Evolutionary conservation across 805 yeast species (phyloP).

Genomic region (Zygoascus tannicola): DNA sequence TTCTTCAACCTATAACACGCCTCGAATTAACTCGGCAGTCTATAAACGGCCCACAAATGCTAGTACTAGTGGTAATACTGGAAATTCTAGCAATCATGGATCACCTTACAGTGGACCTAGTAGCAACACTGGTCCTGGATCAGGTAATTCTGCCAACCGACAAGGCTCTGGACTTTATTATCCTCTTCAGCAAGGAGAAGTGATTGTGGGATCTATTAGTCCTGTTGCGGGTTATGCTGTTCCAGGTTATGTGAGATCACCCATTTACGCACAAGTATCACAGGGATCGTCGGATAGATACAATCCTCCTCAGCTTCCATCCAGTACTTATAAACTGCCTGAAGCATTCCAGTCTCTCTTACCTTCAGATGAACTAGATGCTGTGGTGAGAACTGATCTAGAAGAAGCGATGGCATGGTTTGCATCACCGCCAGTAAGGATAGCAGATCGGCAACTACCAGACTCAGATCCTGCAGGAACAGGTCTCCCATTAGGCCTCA

Average conservation of each 20-base stretch:
- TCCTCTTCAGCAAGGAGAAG: background rate
- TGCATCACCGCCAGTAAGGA: constrained; percentile 20
- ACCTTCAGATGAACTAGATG: constrained; percentile 14
- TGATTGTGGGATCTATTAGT: constrained; percentile 1
- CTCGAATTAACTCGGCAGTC: background rate
- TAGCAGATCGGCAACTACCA: constrained; percentile 15
- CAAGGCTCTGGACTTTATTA: background rate
- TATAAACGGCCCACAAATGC: background rate
- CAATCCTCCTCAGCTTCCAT: constrained; percentile 25
- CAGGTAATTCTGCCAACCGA: background rate
- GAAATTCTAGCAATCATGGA: background rate
- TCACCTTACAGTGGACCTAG: background rate
- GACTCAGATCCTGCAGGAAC: constrained; percentile 15
- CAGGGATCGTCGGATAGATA: background rate
- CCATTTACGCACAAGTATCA: background rate
- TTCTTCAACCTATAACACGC: background rate
- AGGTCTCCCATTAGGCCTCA: constrained; percentile 9
- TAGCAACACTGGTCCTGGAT: background rate
- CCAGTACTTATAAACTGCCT: constrained; percentile 28
- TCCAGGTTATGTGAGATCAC: constrained; percentile 4
- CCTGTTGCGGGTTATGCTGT: constrained; percentile 1
- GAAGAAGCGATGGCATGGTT: constrained; percentile 21
- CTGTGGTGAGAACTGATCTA: constrained; percentile 14
- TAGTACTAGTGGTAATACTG: background rate
- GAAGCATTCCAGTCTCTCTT: constrained; percentile 18